Conservation (phyloP, 306 rosid species). For the Ormosia emarginata region DNA sequence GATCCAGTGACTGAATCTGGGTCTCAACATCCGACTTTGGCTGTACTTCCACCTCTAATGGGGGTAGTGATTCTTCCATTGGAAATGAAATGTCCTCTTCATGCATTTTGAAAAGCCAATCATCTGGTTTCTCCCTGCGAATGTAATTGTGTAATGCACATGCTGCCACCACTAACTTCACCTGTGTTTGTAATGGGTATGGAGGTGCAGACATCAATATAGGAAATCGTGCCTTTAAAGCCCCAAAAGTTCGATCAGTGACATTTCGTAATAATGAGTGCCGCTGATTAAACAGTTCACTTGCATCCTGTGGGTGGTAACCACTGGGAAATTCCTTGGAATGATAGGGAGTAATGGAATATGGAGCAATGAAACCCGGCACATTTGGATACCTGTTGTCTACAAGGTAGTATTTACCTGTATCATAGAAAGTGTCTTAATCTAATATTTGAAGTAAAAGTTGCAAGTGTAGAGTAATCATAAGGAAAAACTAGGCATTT, state of each 20-base stretch:
- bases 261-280: conserved; percentile 64
- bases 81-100: conserved; percentile 39
- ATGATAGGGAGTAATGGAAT: conserved; percentile 50
- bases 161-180: conserved; percentile 78
- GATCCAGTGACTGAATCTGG: conserved; percentile 33
- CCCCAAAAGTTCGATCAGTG: conserved; percentile 53
- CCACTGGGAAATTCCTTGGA: conserved; percentile 52
- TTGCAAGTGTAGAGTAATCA: background rate
- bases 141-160: conserved; percentile 84
- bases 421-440: conserved; percentile 28
- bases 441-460: conserved; percentile 14
- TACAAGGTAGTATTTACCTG: conserved; percentile 85
- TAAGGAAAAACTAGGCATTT: background rate
- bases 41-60: conserved; percentile 25
- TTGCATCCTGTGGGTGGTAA: conserved; percentile 68
- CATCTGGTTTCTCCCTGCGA: conserved; percentile 70
- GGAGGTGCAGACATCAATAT: conserved; percentile 77
- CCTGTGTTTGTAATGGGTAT: conserved; percentile 84
- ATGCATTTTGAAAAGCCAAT: conserved; percentile 64
- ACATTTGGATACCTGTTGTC: conserved; percentile 71
- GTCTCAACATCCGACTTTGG: conserved; percentile 26
- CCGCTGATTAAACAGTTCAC: conserved; percentile 74
- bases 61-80: conserved; percentile 49
- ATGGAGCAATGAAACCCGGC: conserved; percentile 85
- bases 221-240: conserved; percentile 75